phyloP scores from a whole-genome alignment of 352 stramenopile species.

The Pythium brassicae region DNA sequence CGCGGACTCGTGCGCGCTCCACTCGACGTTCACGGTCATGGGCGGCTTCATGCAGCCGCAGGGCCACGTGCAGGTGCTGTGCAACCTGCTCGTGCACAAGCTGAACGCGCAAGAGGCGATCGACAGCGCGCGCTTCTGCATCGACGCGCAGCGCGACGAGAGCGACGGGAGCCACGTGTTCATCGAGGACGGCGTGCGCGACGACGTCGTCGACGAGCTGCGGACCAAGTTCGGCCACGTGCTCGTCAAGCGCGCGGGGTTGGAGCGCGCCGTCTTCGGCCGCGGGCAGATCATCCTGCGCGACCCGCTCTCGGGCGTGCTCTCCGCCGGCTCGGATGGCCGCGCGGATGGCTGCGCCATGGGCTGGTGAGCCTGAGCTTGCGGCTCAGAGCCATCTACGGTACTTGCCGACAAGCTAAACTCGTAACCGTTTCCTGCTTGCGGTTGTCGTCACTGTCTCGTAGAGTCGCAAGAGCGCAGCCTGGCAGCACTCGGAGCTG shows the following conservation, averaged over 20 bases:
- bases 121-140: conserved; percentile 93
- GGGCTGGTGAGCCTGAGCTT: conserved; percentile 49
- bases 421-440: background rate
- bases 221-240: conserved; percentile 74
- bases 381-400: too few relatives aligned
- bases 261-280: conserved; percentile 55
- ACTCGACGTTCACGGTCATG: conserved; percentile 91
- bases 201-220: conserved; percentile 67
- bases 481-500: background rate
- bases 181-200: conserved; percentile 80
- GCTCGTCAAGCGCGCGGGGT: conserved; percentile 31
- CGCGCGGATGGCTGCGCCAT: conserved; percentile 94
- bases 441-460: too few relatives aligned
- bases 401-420: too few relatives aligned
- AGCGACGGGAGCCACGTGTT: conserved; percentile 58
- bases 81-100: conserved; percentile 80
- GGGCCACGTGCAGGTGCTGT: conserved; percentile 94
- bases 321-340: conserved; percentile 94
- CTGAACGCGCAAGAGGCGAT: conserved; percentile 90
- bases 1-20: conserved; percentile 79
- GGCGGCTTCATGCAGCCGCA: conserved; percentile 96
- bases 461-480: background rate
- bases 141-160: conserved; percentile 76
- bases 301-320: conserved; percentile 78
- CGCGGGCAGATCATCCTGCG: conserved; percentile 83